Conservation (phyloP, 345 rosid species). For the Populus simonii region DNA sequence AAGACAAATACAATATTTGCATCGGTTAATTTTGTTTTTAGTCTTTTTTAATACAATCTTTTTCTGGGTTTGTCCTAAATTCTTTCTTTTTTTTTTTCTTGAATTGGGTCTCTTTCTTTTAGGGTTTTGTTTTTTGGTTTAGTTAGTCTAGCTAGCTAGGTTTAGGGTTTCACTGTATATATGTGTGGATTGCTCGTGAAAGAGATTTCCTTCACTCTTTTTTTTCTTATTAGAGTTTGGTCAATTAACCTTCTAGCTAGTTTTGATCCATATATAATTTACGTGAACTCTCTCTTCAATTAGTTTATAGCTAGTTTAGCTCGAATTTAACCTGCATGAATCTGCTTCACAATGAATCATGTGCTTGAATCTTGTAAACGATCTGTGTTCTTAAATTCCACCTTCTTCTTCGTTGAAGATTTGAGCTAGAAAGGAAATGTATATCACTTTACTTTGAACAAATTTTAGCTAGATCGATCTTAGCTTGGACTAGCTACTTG, state of each 20-base stretch:
- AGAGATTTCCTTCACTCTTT: too few relatives aligned
- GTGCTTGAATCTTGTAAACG: background rate
- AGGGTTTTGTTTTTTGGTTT: background rate
- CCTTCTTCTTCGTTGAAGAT: background rate
- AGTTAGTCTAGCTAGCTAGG: background rate
- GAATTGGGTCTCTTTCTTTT: background rate
- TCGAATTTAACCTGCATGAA: background rate
- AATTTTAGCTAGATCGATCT: background rate
- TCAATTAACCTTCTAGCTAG: background rate
- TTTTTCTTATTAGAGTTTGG: background rate
- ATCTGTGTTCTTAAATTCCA: background rate
- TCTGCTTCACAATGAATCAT: background rate
- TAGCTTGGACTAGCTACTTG: background rate
- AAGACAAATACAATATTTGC: background rate
- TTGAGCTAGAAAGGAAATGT: background rate
- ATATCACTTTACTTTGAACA: background rate
- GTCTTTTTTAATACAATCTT: background rate
- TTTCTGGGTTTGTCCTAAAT: background rate
- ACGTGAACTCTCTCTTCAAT: background rate
- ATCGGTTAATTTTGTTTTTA: background rate
- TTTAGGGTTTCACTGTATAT: constrained; percentile 11
- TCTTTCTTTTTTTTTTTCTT: background rate
- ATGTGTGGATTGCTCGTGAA: too few relatives aligned
- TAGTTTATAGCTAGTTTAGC: too few relatives aligned
- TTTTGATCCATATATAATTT: background rate